Conservation (phyloP, 179 eudicot species). For the Pouteria campechiana region DNA sequence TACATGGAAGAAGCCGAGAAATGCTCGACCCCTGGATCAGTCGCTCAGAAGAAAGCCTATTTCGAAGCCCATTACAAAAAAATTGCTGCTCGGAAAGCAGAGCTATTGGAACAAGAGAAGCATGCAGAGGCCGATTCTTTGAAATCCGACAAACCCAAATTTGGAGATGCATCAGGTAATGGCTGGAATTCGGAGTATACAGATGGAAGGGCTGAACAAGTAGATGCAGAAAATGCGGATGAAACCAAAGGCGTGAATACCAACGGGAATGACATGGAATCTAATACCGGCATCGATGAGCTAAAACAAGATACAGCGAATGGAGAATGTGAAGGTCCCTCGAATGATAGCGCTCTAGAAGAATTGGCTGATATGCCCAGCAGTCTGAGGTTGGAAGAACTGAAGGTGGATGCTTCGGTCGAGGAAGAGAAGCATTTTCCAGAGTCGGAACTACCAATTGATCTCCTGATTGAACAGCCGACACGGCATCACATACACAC, state of each 20-base stretch:
- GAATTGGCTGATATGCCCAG: slow-evolving; percentile 12
- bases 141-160: slow-evolving; percentile 12
- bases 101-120: slow-evolving; percentile 19
- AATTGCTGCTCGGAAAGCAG: slow-evolving; percentile 44
- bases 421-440: slow-evolving; percentile 29
- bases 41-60: slow-evolving; percentile 78
- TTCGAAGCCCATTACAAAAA: slow-evolving; percentile 76
- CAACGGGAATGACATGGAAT: no score
- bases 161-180: slow-evolving; percentile 10
- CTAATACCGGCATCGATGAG: slow-evolving; percentile 13
- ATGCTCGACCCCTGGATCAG: slow-evolving; percentile 74
- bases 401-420: slow-evolving; percentile 17
- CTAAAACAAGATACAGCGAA: slow-evolving; percentile 11
- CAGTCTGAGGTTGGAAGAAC: slow-evolving; percentile 9
- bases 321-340: slow-evolving; percentile 9
- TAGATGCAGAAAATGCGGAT: slow-evolving; percentile 12
- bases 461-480: no score
- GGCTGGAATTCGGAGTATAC: slow-evolving; percentile 12
- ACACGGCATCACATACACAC: no score
- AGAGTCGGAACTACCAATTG: no score
- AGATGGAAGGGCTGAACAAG: slow-evolving; percentile 10
- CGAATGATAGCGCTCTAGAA: slow-evolving; percentile 10
- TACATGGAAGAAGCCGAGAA: slow-evolving; percentile 78
- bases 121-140: slow-evolving; percentile 8
- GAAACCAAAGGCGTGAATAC: slow-evolving; percentile 3